A percentile compares a stretch with the other conserved stretches of the same genome.
phyloP scores from a whole-genome alignment of 129 eudicot genomes.

The Chrysanthemum makinoi region DNA sequence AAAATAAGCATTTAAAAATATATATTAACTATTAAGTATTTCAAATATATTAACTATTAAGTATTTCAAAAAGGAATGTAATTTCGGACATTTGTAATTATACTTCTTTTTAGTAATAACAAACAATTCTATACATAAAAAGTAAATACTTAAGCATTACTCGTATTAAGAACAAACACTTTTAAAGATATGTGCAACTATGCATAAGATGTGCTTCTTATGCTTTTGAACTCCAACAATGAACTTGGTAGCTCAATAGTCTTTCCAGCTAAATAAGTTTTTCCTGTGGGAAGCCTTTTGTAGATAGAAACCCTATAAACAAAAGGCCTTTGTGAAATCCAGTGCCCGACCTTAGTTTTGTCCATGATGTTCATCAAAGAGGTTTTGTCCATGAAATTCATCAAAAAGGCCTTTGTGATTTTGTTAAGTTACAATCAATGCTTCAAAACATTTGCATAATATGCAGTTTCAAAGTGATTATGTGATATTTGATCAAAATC shows the following conservation, averaged over 20 bases:
- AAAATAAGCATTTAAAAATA: no score
- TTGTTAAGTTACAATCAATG: slow-evolving; percentile 31
- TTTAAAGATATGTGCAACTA: slow-evolving; percentile 1
- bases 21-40: no score
- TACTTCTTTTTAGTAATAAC: no score
- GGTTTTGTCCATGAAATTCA: slow-evolving; percentile 52
- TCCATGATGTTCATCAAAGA: slow-evolving; percentile 58
- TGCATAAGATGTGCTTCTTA: slow-evolving; percentile 53
- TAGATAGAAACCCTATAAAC: slow-evolving; percentile 59
- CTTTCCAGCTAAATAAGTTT: slow-evolving; percentile 50
- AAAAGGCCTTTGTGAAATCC: slow-evolving; percentile 32
- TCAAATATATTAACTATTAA: no score
- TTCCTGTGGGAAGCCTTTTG: slow-evolving; percentile 61
- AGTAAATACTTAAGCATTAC: no score
- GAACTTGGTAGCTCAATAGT: slow-evolving; percentile 65
- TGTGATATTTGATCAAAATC: neutral
- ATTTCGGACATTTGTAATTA: no score
- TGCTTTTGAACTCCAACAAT: slow-evolving; percentile 61
- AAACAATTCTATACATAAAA: no score
- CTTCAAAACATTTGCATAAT: slow-evolving; percentile 11
- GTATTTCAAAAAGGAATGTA: no score
- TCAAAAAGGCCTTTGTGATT: slow-evolving; percentile 79
- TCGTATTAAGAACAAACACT: no score
- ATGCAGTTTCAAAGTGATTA: neutral
- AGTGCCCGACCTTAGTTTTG: slow-evolving; percentile 63